These are phyloP conservation scores for Rubia tinctorum DNA, from an alignment of 305 asterid species.

Conservation along the genomic window DNA sequence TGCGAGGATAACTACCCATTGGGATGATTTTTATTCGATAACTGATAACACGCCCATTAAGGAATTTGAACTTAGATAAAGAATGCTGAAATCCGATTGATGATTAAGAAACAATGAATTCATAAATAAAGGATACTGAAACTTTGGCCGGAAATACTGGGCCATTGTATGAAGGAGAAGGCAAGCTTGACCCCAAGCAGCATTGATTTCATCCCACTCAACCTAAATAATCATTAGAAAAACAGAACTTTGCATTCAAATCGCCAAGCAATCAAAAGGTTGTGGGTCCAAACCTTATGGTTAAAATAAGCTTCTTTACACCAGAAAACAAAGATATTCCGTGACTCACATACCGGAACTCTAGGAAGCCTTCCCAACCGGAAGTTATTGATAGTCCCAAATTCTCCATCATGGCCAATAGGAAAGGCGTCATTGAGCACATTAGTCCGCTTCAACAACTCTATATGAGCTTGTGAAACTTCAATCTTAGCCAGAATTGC, in stretches of 20 bases:
- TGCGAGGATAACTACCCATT: conserved; percentile 99
- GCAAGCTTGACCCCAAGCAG: conserved; percentile 99
- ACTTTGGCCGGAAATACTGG: conserved; percentile 89
- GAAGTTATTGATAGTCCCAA: conserved; percentile 96
- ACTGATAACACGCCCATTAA: conserved; percentile 46
- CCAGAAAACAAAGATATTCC: conserved; percentile 6
- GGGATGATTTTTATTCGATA: conserved; percentile 93
- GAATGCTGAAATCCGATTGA: neutral
- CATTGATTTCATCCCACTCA: conserved; percentile 99
- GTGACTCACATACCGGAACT: conserved; percentile 52
- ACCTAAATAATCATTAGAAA: conserved; percentile 45
- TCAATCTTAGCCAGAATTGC: conserved; percentile 88
- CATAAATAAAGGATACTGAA: conserved; percentile 58
- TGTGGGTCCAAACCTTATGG: neutral
- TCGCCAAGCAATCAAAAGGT: neutral
- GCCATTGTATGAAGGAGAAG: conserved; percentile 99
- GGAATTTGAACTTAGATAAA: conserved; percentile 23
- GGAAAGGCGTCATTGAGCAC: conserved; percentile 98
- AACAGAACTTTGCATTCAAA: neutral
- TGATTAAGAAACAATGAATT: neutral
- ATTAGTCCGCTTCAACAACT: conserved; percentile 76
- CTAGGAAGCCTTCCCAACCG: conserved; percentile 98
- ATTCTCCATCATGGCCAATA: conserved; percentile 91
- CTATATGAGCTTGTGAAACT: conserved; percentile 98
- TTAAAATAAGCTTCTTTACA: neutral